phyloP scores from a whole-genome alignment of 768 basidiomycete species.

The Tylopilus intermedius region DNA sequence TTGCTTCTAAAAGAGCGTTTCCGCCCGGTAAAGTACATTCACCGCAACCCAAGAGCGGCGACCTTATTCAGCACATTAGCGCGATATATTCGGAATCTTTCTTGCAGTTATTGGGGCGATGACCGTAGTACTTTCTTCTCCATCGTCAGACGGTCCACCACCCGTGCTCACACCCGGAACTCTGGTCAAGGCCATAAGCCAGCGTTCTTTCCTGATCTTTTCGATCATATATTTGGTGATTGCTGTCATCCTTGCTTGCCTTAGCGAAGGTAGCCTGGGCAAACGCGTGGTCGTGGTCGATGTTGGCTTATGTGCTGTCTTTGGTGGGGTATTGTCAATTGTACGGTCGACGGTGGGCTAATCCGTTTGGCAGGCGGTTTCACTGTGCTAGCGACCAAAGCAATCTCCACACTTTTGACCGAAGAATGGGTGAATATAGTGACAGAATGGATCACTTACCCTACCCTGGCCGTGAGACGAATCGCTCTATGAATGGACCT shows the following conservation, averaged over 20 bases:
- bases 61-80: conserved; percentile 38
- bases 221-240: conserved; percentile 55
- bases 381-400: conserved; percentile 92
- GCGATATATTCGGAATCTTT: conserved; percentile 71
- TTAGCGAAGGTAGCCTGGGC: conserved; percentile 65
- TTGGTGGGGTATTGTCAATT: conserved; percentile 43
- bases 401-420: conserved; percentile 80
- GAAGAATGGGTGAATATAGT: conserved; percentile 74
- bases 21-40: conserved; percentile 49
- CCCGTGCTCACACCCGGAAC: conserved; percentile 57
- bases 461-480: conserved; percentile 57
- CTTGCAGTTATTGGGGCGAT: conserved; percentile 86
- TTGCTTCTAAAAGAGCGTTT: conserved; percentile 79
- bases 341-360: background rate
- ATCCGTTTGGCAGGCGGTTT: conserved; percentile 62
- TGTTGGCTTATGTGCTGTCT: conserved; percentile 81
- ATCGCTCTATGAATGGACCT: background rate
- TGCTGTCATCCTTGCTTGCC: conserved; percentile 52
- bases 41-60: conserved; percentile 1
- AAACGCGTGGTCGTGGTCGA: conserved; percentile 75
- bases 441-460: conserved; percentile 77
- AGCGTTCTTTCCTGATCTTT: conserved; percentile 73
- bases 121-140: conserved; percentile 83
- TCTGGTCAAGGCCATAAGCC: conserved; percentile 64
- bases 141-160: conserved; percentile 59